phyloP scores from a whole-genome alignment of 345 rosid genomes.

The Durio zibethinus region DNA sequence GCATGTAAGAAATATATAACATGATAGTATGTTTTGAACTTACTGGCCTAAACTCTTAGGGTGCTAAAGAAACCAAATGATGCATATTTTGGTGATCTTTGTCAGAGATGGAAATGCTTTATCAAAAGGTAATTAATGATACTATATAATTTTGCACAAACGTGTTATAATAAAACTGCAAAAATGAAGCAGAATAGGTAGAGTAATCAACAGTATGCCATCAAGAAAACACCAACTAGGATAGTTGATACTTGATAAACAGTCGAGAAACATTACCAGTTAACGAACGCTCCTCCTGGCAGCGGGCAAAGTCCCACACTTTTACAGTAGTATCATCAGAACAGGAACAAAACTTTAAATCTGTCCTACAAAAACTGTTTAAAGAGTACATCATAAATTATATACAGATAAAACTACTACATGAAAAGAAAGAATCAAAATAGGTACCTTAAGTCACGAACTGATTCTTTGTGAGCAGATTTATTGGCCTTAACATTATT shows the following conservation, averaged over 20 bases:
- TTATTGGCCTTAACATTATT: slow-evolving; percentile 94
- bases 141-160: background rate
- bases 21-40: background rate
- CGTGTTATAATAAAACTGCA: background rate
- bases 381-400: slow-evolving; percentile 24
- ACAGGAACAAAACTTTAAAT: slow-evolving; percentile 96
- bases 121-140: background rate
- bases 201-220: background rate
- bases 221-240: background rate
- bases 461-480: slow-evolving; percentile 95
- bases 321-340: slow-evolving; percentile 97
- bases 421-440: background rate
- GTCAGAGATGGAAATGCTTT: background rate
- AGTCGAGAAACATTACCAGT: slow-evolving; percentile 72
- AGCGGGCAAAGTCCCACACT: slow-evolving; percentile 97
- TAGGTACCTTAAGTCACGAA: slow-evolving; percentile 77
- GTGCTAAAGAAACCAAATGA: background rate
- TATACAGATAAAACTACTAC: background rate
- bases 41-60: background rate
- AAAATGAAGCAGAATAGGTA: background rate
- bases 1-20: background rate
- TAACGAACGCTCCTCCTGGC: slow-evolving; percentile 86
- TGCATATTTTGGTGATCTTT: background rate
- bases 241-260: slow-evolving; percentile 5
- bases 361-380: slow-evolving; percentile 94